Base-by-base conservation (phyloP, 2,329 filamentous ascomycete species). In the Sporothrix pseudoabietina region DNA sequence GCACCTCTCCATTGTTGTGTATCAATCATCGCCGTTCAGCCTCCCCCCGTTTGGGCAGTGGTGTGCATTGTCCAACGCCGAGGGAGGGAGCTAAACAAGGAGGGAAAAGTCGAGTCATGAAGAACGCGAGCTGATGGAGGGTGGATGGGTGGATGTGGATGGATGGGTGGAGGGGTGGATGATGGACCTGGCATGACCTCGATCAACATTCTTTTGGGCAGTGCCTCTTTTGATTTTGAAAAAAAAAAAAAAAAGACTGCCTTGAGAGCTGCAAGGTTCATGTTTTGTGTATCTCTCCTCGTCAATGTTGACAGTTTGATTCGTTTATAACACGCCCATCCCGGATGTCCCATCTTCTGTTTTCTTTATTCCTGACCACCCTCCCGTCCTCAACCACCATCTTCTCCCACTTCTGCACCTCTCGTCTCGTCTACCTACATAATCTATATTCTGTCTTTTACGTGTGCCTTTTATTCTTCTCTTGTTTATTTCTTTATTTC, bases 21-120 rank as follows among this genome's bases (percentile, higher is more conserved):
- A 65, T 44, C 61, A 7, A 12, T 10, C 30, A 54, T 69, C 47
- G 65, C 65, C 65, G 65, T 69, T 16, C 65, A 69, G 47, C 19
- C 44, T 35, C 30, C 22, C n/a, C n/a, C n/a, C 1, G 49, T n/a
- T 4, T 6, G 7, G 4, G 39, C 1, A n/a, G 47, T 7, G 39
- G 61, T 32, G 44, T 52, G 44, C n/a, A 44, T 12, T 69, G 47
- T 26, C 52, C 26, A 39, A 39, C 26, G 44, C 65, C 65, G 65
- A 69, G 16, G 55, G 7, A 22, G 8, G 4, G 52, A 16, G 52
- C 47, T 16, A 54, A 16, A 22, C 52, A 22, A 10, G 52, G 41
- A 14, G 41, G 41, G 41, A 44, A 44, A 44, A 44, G 12, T 44
- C 12, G 41, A 44, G 41, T 44, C 41, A 44, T 44, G 41, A 14